A percentile compares a stretch with the other conserved stretches of the same genome.
Conservation (phyloP, 345 rosid genomes). For the Sapria himalayana region DNA sequence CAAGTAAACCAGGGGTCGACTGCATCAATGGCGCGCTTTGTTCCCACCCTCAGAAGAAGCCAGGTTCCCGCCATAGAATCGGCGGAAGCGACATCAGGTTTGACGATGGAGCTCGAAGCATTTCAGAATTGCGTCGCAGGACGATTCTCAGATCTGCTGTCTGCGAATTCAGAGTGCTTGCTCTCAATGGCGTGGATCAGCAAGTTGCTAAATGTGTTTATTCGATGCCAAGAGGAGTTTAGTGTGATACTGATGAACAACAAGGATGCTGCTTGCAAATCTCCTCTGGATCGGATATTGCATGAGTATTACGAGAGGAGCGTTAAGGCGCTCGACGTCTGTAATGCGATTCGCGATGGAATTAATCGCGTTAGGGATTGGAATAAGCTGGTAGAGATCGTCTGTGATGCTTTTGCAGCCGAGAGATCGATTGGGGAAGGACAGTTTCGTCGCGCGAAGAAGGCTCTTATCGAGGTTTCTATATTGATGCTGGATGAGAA, state of each 20-base stretch:
- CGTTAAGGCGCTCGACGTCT: slow-evolving; percentile 27
- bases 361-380: slow-evolving; percentile 25
- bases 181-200: slow-evolving; percentile 46
- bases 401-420: slow-evolving; percentile 26
- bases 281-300: slow-evolving; percentile 26
- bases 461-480: slow-evolving; percentile 62
- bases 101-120: slow-evolving; percentile 31
- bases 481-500: slow-evolving; percentile 76
- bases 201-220: slow-evolving; percentile 31
- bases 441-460: slow-evolving; percentile 72
- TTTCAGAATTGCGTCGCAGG: slow-evolving; percentile 45
- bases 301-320: slow-evolving; percentile 19
- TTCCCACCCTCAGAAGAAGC: slow-evolving; percentile 21
- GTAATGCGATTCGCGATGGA: slow-evolving; percentile 32
- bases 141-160: slow-evolving; percentile 29
- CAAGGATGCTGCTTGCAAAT: slow-evolving; percentile 10
- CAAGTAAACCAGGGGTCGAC: slow-evolving; percentile 14
- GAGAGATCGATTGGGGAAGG: slow-evolving; percentile 47
- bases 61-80: slow-evolving; percentile 25
- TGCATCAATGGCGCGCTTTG: slow-evolving; percentile 17
- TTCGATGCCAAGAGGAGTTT: slow-evolving; percentile 50
- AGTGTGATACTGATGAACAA: slow-evolving; percentile 25
- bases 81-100: slow-evolving; percentile 11
- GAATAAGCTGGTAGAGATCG: slow-evolving; percentile 23
- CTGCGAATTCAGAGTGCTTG: slow-evolving; percentile 17